Evolutionary conservation across 2,329 filamentous ascomycete species (phyloP).

Genomic region (Neonectria ditissima): DNA sequence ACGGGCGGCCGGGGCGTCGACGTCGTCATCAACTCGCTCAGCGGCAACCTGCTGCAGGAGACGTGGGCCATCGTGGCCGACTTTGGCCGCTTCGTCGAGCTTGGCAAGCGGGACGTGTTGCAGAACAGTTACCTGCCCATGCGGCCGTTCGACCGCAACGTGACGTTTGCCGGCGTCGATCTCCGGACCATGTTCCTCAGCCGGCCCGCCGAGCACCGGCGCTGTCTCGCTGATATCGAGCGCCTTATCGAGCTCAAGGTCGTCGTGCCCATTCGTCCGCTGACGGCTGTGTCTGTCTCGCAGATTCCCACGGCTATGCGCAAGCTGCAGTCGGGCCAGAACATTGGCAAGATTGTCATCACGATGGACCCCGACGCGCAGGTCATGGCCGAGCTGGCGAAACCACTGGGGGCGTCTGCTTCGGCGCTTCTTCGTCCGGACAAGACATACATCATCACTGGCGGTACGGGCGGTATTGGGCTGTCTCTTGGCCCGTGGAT

Average conservation of each 20-base stretch:
- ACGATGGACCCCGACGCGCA: constrained; percentile 3
- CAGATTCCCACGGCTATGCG: background rate
- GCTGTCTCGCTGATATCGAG: no score
- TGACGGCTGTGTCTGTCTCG: no score
- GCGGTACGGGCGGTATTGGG: constrained; percentile 60
- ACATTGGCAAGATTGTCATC: constrained; percentile 8
- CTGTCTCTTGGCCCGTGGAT: constrained; percentile 60
- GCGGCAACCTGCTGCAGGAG: constrained; percentile 1
- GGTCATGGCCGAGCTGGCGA: constrained; percentile 9
- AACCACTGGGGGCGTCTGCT: background rate
- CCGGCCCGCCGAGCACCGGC: no score
- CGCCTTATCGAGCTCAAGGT: no score
- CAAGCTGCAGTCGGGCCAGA: constrained; percentile 7
- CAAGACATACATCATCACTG: constrained; percentile 56
- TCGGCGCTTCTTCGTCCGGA: constrained; percentile 1
- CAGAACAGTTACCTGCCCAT: constrained; percentile 1
- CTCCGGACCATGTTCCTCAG: no score
- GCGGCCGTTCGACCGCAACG: constrained; percentile 13
- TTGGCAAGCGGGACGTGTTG: constrained; percentile 6
- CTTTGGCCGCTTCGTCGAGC: constrained; percentile 6
- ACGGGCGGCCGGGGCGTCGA: constrained; percentile 10
- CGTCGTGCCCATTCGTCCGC: no score
- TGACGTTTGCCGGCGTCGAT: background rate
- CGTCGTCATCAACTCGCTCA: constrained; percentile 7
- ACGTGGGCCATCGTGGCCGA: constrained; percentile 4